Evolutionary conservation across 805 yeast genomes (phyloP), one percentile per base, ranked within the genome.

Genomic region (Suhomyces sp.): DNA sequence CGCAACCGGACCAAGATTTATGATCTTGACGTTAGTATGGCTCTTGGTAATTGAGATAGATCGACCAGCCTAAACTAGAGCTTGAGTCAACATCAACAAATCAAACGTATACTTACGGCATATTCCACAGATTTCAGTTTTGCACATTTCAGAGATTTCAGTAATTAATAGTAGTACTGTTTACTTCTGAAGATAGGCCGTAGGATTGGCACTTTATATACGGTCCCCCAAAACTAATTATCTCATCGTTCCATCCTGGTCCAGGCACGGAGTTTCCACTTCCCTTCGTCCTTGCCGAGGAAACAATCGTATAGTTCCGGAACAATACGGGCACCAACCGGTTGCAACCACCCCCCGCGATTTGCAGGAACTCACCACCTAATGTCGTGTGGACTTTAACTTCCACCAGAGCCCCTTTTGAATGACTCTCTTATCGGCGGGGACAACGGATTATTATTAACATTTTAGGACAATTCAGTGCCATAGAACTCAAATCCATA

Each of bases 1-100:
- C 81, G 46, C 80, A 75, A n/a, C 83, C 83, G 26, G 79, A 69
- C 84, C 84, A 78, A 10, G 81, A 67, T 46, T 77, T 76, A 50
- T 71, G 72, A 43, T 75, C 58, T 53, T 22, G 33, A 31, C 15
- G 29, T 26, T 26, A 26, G 29, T 1, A 26, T 26, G 19, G 11
- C 15, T 10, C 17, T 17, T 23, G 22, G 12, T 15, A 15, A 19
- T 26, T 7, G 27, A 7, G n/a, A n/a, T n/a, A n/a, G n/a, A n/a
- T n/a, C 7, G 14, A 7, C 14, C 6, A 13, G n/a, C 27, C 14
- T 13, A n/a, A 11, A 13, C 29, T 13, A 19, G 18, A n/a, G 19
- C 9, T 12, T 9, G n/a, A n/a, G n/a, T n/a, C n/a, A n/a, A n/a
- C n/a, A n/a, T n/a, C 9, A 9, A 12, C 21, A 10, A 12, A 5